Evolutionary conservation across 768 basidiomycete genomes (phyloP).

Genomic region (Cystofilobasidium bisporidii): DNA sequence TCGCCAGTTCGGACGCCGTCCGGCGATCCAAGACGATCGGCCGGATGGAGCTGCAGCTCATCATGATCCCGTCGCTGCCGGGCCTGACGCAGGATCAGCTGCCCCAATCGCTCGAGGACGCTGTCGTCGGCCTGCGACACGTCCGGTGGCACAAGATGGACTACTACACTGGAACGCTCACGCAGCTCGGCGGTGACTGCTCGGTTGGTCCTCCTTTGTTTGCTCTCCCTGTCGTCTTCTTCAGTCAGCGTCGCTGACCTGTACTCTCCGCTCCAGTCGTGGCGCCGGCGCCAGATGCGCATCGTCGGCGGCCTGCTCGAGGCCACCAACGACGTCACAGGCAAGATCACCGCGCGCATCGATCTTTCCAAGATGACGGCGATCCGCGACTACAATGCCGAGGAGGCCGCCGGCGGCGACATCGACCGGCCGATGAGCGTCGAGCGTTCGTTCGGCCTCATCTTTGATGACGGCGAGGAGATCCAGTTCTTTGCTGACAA

Average conservation of each 20-base stretch:
- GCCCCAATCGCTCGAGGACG: conserved; percentile 88
- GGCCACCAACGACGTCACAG: conserved; percentile 20
- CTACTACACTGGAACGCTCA: conserved; percentile 84
- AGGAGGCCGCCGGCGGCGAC: conserved; percentile 57
- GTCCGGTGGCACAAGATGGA: conserved; percentile 89
- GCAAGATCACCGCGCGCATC: conserved; percentile 30
- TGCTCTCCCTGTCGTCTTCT: no score
- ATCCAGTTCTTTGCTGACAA: conserved; percentile 88
- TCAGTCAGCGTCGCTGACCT: no score
- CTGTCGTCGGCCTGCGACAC: conserved; percentile 73
- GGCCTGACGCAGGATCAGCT: conserved; percentile 66
- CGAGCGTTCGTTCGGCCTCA: conserved; percentile 50
- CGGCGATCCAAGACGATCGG: conserved; percentile 59
- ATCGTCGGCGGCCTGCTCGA: conserved; percentile 27
- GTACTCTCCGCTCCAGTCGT: conserved; percentile 27
- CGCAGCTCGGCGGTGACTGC: conserved; percentile 90
- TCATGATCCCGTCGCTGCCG: conserved; percentile 80
- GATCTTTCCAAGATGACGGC: conserved; percentile 31
- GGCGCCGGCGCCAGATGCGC: conserved; percentile 30
- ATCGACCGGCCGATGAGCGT: conserved; percentile 59
- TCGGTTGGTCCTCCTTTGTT: no score
- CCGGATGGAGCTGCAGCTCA: conserved; percentile 79
- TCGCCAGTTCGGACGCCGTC: not conserved
- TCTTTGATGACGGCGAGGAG: conserved; percentile 65
- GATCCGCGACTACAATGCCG: conserved; percentile 34